Base-by-base conservation (phyloP, 345 rosid genomes). In the Rhodamnia argentea region DNA sequence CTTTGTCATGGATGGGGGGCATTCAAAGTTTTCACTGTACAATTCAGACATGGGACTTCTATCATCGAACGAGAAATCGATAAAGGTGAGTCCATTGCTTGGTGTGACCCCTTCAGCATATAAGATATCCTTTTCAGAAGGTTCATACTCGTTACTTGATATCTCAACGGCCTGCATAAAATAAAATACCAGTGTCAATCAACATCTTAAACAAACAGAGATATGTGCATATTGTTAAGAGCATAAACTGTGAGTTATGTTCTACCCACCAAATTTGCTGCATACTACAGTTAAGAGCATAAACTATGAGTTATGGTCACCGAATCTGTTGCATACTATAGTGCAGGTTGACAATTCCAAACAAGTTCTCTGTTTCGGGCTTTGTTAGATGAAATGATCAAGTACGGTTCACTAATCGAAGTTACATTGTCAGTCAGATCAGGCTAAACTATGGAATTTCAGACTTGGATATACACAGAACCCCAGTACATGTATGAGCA, bases 141-240 rank as follows among this genome's bases (percentile, higher is more conserved):
- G 94, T 87, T 92, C 94, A 54, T 92, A 94, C 84, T 92, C 94
- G 50, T 90, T 94, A 90, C 94, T 92, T 26, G 93, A 94, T 84
- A 94, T 90, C 85, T 94, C 94, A 85, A 92, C 84, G 52, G 90
- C 94, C 94, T 94, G 91, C 47, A 82, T 18, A 26, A 87, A 58
- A 86, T 13, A 83, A 75, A 83, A 83, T 70, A 50, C 13, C 47
- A 70, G 47, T 22, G 42, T 70, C 23, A 70, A 70, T 70, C 81
- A 0, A 70, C 81, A 70, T 37, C 13, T 70, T 70, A 70, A 70
- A 70, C 14, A 44, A 70, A 70, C 78, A 32, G 40, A 32, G 13
- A 18, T 16, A 70, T 70, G 57, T 32, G 24, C 60, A 29, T 83
- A 32, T 52, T 29, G 6, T 32, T 53, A 53, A 52, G 62, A 83